Base-by-base conservation (phyloP, 768 basidiomycete species). In the Termitomyces sp. region DNA sequence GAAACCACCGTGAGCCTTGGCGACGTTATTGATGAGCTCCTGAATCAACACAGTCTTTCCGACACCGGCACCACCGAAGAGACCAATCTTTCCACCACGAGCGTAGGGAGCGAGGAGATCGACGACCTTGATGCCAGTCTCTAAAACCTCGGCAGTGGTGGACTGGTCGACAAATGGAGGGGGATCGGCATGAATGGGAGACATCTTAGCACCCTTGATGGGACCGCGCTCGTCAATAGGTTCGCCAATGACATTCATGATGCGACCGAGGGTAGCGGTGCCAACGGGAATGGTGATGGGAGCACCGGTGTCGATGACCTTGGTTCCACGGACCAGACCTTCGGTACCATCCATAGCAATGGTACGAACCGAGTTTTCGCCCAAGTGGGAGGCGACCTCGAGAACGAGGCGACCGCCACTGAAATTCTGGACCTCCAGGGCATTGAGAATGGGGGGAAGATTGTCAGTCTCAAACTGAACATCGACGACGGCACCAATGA, bases 271-370 rank as follows among this genome's bases (percentile, higher is more conserved):
- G 56, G 92, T 95, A 57, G 83, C 92, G 60, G 84, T 85, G 62
- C 97, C 97, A 69, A 99, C 97, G 65, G 97, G 97, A 62, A 99
- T 92, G 77, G 83, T 82, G 77, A 99, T 99, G 75, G 97, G 97
- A 50, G 88, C 80, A 72, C 97, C 97, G 38, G 96, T 97, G 77
- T 98, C 97, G 69, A 97, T 70, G 69, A 98, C 97, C 80, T 87
- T 94, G 75, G 95, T 91, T 49, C 97, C 97, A 77, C 97, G 95
- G 64, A 99, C 95, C 69, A 99, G 92, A 91, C 97, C 97, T 77
- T 97, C 97, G 53, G 97, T 99, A 88, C 96, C 95, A 71, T 98
- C 97, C 97, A 99, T 99, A 69, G 97, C 97, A 84, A 99, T 99
- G 75, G 93, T 96, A 69, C 97, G 92, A 74, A 97, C 95, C 25